Percentiles rank a stretch among this genome's conserved stretches.
Conservation (phyloP, 1,284 basidiomycete species). For the Takashimella koratensis region DNA sequence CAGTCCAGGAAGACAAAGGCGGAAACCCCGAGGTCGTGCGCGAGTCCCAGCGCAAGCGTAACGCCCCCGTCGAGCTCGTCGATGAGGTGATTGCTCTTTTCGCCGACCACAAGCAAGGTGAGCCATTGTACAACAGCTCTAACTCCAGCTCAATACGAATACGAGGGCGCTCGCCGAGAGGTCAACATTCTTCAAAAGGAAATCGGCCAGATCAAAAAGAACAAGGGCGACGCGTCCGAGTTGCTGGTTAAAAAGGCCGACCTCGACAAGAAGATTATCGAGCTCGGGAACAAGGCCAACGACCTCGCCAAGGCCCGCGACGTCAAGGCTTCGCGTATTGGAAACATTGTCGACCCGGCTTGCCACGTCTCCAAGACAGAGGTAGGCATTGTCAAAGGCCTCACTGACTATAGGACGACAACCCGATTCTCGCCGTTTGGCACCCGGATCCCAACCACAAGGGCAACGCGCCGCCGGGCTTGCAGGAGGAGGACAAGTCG, state of each 20-base stretch:
- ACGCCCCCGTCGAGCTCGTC: slow-evolving; percentile 81
- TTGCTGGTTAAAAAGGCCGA: slow-evolving; percentile 73
- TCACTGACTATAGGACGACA: slow-evolving; percentile 73
- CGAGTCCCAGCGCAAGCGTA: slow-evolving; percentile 89
- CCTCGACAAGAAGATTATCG: slow-evolving; percentile 68
- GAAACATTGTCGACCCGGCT: slow-evolving; percentile 86
- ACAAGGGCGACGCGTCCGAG: slow-evolving; percentile 85
- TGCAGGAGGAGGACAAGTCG: slow-evolving; percentile 57
- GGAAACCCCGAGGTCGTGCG: slow-evolving; percentile 90
- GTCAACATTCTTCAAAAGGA: slow-evolving; percentile 90
- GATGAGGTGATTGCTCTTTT: slow-evolving; percentile 85
- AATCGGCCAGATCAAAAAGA: slow-evolving; percentile 91
- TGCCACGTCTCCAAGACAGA: slow-evolving; percentile 86
- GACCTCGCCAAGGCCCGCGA: slow-evolving; percentile 68
- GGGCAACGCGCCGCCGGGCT: slow-evolving; percentile 45
- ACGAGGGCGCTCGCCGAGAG: slow-evolving; percentile 72
- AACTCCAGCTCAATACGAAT: slow-evolving; percentile 73
- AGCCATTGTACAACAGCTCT: slow-evolving; percentile 41
- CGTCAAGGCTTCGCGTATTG: slow-evolving; percentile 72
- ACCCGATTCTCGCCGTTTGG: slow-evolving; percentile 74
- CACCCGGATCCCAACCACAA: slow-evolving; percentile 72
- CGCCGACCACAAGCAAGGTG: slow-evolving; percentile 69
- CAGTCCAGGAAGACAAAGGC: slow-evolving; percentile 64
- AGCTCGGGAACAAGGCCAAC: slow-evolving; percentile 67
- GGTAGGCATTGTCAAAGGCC: slow-evolving; percentile 53